Base-by-base conservation (phyloP, 495 filamentous ascomycete species). In the Penicillium ucsense region DNA sequence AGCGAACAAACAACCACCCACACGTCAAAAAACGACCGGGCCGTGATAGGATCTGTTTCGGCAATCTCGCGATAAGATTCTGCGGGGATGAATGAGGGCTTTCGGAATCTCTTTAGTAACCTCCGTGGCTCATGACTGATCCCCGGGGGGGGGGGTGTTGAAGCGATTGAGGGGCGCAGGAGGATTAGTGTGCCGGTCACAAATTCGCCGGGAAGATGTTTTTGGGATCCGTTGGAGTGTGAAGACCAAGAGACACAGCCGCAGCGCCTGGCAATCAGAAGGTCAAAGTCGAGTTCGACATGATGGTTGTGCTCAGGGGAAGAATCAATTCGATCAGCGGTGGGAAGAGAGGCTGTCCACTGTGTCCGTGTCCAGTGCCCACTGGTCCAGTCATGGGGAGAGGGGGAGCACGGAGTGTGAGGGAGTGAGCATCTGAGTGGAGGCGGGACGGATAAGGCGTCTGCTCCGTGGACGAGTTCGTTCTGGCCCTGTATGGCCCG, bases 101-200 rank as follows among this genome's bases (percentile, higher is more conserved):
- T 11, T 48, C 41, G 47, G 37, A 45, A 44, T 62, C 53, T 62
- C 56, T 20, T 20, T 20, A 60, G 43, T 49, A 44, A 43, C 29
- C 50, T 38, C 43, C 35, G 52, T 46, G 41, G 56, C 51, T 62
- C 59, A 62, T 62, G 56, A 43, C 52, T 60, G 35, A 35, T 45
- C 20, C 20, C 20, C 37, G 46, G 39, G 40, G 35, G 48, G 41
- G 52, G 31, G 42, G 54, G 40, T 40, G 37, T 46, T 46, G 41
- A 49, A 50, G 55, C 45, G 56, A 52, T 47, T 4, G 43, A 32
- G 29, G 51, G 47, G 53, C 45, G 49, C 46, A 51, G 47, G 51
- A 49, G 52, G 52, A 51, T 55, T 50, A 52, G 49, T 50, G 50
- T 35, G 51, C 34, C 31, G 7, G 4, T 41, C 10, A 36, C 36